Evolutionary conservation across 805 yeast species (phyloP).

Genomic region (Kodamaea sagamina): DNA sequence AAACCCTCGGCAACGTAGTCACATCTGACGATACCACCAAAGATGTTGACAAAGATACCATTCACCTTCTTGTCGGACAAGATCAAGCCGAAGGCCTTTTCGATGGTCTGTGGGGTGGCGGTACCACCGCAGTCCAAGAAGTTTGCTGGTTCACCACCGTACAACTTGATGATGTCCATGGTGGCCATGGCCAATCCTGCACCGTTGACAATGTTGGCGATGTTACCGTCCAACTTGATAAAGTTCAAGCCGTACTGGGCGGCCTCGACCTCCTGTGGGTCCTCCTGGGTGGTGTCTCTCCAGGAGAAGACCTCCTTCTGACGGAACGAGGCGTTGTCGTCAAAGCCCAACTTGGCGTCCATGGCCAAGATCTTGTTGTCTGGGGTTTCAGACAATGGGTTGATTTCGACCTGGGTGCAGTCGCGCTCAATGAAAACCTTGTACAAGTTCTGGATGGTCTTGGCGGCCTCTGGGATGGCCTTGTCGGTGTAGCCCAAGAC

Average conservation of each 20-base stretch:
- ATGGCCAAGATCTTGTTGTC: slow-evolving; percentile 91
- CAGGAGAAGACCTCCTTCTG: slow-evolving; percentile 92
- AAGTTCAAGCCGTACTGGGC: slow-evolving; percentile 88
- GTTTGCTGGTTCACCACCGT: slow-evolving; percentile 99
- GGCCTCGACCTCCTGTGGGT: slow-evolving; percentile 95
- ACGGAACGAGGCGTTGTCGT: slow-evolving; percentile 93
- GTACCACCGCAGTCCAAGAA: slow-evolving; percentile 99
- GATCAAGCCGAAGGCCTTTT: slow-evolving; percentile 92
- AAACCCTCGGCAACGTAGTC: slow-evolving; percentile 98
- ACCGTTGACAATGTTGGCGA: slow-evolving; percentile 98
- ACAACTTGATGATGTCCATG: slow-evolving; percentile 97
- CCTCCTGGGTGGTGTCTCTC: slow-evolving; percentile 98
- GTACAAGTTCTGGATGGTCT: slow-evolving; percentile 82
- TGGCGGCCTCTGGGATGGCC: slow-evolving; percentile 85
- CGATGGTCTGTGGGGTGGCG: slow-evolving; percentile 98
- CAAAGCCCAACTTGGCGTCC: slow-evolving; percentile 99
- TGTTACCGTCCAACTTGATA: slow-evolving; percentile 97
- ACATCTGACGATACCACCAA: slow-evolving; percentile 99
- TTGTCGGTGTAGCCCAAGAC: slow-evolving; percentile 77
- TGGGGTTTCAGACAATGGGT: slow-evolving; percentile 92
- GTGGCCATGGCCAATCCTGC: slow-evolving; percentile 99
- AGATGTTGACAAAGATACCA: slow-evolving; percentile 96
- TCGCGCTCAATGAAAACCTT: slow-evolving; percentile 87
- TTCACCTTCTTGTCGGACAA: slow-evolving; percentile 85
- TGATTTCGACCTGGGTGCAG: slow-evolving; percentile 97